A percentile compares a stretch with the other conserved stretches of the same genome.
Evolutionary conservation across 2,329 filamentous ascomycete genomes (phyloP).

Genomic region (Capronia coronata): DNA sequence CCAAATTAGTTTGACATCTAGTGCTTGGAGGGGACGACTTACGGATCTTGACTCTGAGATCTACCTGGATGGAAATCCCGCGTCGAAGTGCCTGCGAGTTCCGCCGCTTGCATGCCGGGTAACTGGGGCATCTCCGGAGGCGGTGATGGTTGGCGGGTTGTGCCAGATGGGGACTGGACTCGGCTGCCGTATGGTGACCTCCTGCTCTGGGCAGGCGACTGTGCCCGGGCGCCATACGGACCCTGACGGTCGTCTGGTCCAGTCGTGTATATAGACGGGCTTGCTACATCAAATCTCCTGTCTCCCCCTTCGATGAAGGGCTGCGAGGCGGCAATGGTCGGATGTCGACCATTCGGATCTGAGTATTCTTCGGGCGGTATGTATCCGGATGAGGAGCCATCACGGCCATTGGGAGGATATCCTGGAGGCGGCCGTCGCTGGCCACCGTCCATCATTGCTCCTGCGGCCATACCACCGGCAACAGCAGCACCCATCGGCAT

Average conservation of each 20-base stretch:
- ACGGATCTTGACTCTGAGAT: slow-evolving; percentile 24
- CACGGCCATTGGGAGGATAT: slow-evolving; percentile 40
- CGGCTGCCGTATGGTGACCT: slow-evolving; percentile 24
- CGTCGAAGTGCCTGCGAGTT: slow-evolving; percentile 10
- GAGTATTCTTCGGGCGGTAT: slow-evolving; percentile 34
- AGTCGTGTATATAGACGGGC: slow-evolving; percentile 21
- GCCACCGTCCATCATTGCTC: slow-evolving; percentile 36
- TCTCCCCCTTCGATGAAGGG: slow-evolving; percentile 26
- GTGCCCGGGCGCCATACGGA: slow-evolving; percentile 54
- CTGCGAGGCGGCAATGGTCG: slow-evolving; percentile 13
- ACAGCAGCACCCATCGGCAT: slow-evolving; percentile 18
- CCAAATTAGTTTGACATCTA: not conserved
- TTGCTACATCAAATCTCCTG: slow-evolving; percentile 30
- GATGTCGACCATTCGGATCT: slow-evolving; percentile 10
- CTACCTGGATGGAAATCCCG: slow-evolving; percentile 11
- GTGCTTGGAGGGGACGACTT: slow-evolving; percentile 6
- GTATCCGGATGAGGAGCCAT: slow-evolving; percentile 37
- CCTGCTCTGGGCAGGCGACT: slow-evolving; percentile 32
- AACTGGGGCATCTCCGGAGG: slow-evolving; percentile 51
- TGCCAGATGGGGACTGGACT: slow-evolving; percentile 34
- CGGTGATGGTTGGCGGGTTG: slow-evolving; percentile 50
- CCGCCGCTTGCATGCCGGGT: slow-evolving; percentile 41
- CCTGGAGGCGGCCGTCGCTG: slow-evolving; percentile 43
- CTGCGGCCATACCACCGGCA: slow-evolving; percentile 41
- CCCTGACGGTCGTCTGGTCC: slow-evolving; percentile 47